Evolutionary conservation across 2,329 filamentous ascomycete genomes (phyloP).

Genomic region (Atkinsonella texensis): DNA sequence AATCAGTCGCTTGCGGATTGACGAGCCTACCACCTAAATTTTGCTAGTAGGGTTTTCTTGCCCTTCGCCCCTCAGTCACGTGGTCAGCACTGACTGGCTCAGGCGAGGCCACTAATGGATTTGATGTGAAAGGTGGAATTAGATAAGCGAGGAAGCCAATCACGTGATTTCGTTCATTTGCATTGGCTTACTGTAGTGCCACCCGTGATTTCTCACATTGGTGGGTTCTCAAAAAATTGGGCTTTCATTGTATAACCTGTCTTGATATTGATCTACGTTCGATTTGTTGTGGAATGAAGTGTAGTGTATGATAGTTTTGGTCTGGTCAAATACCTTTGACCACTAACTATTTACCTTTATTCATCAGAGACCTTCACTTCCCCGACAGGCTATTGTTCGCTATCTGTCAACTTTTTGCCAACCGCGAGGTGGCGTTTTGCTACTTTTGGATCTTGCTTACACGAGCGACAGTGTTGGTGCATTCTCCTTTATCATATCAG

Average conservation of each 20-base stretch:
- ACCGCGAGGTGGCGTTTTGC: too few relatives aligned
- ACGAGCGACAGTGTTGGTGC: too few relatives aligned
- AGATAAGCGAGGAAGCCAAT: background rate
- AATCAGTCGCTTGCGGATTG: constrained; percentile 16
- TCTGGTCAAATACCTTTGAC: background rate
- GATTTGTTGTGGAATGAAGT: too few relatives aligned
- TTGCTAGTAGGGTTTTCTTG: constrained; percentile 28
- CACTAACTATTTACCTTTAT: background rate
- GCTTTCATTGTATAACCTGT: too few relatives aligned
- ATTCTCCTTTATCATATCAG: background rate
- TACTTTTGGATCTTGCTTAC: too few relatives aligned
- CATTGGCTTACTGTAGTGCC: too few relatives aligned
- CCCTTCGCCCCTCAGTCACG: constrained; percentile 25
- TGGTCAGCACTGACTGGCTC: constrained; percentile 6
- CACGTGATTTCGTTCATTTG: background rate
- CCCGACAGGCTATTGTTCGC: background rate
- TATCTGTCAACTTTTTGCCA: background rate
- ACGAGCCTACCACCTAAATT: constrained; percentile 21
- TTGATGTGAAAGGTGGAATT: background rate
- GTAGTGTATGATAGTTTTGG: too few relatives aligned
- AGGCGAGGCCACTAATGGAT: background rate
- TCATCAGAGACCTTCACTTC: background rate
- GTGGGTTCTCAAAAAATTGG: too few relatives aligned
- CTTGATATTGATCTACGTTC: too few relatives aligned
- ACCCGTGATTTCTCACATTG: too few relatives aligned